phyloP scores from a whole-genome alignment of 2,329 filamentous ascomycete genomes.

The Paecilomyces sp. region DNA sequence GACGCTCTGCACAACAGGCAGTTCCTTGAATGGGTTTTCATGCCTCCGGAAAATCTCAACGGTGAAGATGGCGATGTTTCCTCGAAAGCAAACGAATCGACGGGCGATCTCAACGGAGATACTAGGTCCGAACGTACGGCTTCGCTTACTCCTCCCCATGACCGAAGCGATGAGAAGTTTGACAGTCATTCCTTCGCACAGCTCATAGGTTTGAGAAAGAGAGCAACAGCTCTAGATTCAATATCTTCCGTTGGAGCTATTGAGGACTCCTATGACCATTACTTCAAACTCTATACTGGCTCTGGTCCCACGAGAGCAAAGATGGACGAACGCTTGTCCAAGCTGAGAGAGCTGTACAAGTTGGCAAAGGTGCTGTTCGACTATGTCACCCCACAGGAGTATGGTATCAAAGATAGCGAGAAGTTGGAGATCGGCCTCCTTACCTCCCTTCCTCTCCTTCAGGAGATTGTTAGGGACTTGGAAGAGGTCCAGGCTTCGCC shows the following conservation, averaged over 20 bases:
- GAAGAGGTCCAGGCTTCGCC: slow-evolving; percentile 95
- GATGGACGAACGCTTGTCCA: slow-evolving; percentile 75
- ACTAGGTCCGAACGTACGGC: slow-evolving; percentile 8
- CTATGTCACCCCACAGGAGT: slow-evolving; percentile 97
- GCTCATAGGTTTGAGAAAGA: slow-evolving; percentile 44
- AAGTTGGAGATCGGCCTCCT: slow-evolving; percentile 97
- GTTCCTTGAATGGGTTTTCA: slow-evolving; percentile 96
- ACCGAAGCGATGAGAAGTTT: slow-evolving; percentile 21
- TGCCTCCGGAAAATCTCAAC: slow-evolving; percentile 70
- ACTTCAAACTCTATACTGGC: slow-evolving; percentile 86
- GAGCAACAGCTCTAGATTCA: slow-evolving; percentile 39
- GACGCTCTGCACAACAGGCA: slow-evolving; percentile 94
- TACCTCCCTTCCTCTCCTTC: slow-evolving; percentile 85
- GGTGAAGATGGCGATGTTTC: slow-evolving; percentile 55
- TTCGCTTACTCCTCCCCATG: slow-evolving; percentile 12
- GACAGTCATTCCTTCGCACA: slow-evolving; percentile 29
- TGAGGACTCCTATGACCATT: slow-evolving; percentile 56
- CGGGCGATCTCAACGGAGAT: slow-evolving; percentile 13
- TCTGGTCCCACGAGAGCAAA: slow-evolving; percentile 68
- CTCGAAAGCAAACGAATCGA: slow-evolving; percentile 11
- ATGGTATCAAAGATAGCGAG: slow-evolving; percentile 89
- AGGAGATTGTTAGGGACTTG: slow-evolving; percentile 93
- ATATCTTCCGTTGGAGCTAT: slow-evolving; percentile 37
- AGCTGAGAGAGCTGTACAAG: slow-evolving; percentile 86
- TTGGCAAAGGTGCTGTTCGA: slow-evolving; percentile 93